phyloP scores from a whole-genome alignment of 805 yeast genomes.

The Allodekkera sacchari region DNA sequence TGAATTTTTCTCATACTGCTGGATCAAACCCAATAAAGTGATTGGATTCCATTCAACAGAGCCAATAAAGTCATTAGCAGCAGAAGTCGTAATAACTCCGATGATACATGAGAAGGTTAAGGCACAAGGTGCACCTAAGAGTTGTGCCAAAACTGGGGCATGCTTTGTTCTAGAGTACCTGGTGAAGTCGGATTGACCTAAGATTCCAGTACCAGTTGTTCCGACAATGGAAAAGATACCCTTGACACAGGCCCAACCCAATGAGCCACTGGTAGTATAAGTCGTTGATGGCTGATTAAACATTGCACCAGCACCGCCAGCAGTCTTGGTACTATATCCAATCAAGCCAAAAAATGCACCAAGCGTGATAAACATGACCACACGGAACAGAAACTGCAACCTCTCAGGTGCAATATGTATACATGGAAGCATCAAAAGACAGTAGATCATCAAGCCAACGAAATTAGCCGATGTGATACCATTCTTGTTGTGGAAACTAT shows the following conservation, averaged over 20 bases:
- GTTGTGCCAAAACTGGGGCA: constrained; percentile 9
- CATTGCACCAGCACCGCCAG: constrained; percentile 24
- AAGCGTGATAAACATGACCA: constrained; percentile 17
- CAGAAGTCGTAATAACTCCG: constrained; percentile 43
- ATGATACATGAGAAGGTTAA: constrained; percentile 50
- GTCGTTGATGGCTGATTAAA: constrained; percentile 9
- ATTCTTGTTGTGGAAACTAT: constrained; percentile 28
- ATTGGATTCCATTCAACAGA: constrained; percentile 30
- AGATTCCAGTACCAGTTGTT: constrained; percentile 28
- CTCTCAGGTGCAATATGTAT: constrained; percentile 22
- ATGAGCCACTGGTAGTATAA: constrained; percentile 17
- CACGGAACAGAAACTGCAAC: constrained; percentile 15
- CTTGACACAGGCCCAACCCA: constrained; percentile 34
- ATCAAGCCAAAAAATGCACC: constrained; percentile 17
- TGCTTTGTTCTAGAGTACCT: constrained; percentile 23
- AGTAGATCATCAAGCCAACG: constrained; percentile 36
- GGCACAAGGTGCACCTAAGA: constrained; percentile 25
- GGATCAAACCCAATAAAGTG: constrained; percentile 28
- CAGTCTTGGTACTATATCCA: constrained; percentile 19
- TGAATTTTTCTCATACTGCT: constrained; percentile 26
- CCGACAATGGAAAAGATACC: constrained; percentile 34
- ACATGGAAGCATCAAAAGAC: constrained; percentile 25
- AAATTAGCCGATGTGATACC: constrained; percentile 35
- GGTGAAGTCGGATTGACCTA: constrained; percentile 35
- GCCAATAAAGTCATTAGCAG: constrained; percentile 46